Conservation (phyloP, 257 asterid species). For the Striga asiatica region DNA sequence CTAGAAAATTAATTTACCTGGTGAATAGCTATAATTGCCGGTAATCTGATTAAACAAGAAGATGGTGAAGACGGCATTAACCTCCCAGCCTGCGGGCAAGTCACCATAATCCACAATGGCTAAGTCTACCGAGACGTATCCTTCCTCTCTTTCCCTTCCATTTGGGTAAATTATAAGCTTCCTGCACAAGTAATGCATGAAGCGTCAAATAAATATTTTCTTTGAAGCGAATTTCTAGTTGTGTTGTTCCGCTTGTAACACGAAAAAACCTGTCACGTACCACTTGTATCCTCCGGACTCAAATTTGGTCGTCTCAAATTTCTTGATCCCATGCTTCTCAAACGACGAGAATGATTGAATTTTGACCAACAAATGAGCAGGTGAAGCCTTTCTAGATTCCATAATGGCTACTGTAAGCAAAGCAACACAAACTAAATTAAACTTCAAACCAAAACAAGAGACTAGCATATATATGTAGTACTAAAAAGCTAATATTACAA, state of each 20-base stretch:
- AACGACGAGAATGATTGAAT: too few species aligned
- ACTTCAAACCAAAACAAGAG: too few species aligned
- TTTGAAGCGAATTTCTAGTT: background rate
- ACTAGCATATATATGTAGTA: too few species aligned
- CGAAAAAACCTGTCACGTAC: background rate
- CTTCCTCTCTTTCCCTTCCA: background rate
- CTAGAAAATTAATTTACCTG: background rate
- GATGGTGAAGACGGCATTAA: background rate
- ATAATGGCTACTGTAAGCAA: too few species aligned
- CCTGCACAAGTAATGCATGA: background rate
- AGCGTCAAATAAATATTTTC: too few species aligned
- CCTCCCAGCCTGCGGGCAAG: background rate
- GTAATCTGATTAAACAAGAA: background rate
- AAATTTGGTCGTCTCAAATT: background rate
- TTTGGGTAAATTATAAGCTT: background rate
- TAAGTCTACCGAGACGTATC: background rate
- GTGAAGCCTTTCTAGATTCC: too few species aligned
- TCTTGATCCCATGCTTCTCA: background rate
- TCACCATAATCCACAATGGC: background rate
- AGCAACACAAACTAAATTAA: too few species aligned
- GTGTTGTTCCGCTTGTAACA: too few species aligned
- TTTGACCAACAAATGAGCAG: too few species aligned
- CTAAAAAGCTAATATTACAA: too few species aligned
- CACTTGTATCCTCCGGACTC: background rate
- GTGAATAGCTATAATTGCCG: background rate